These are phyloP conservation scores for Scheffersomyces amazonensis DNA, from an alignment of 805 yeast species.

Conservation along the genomic window DNA sequence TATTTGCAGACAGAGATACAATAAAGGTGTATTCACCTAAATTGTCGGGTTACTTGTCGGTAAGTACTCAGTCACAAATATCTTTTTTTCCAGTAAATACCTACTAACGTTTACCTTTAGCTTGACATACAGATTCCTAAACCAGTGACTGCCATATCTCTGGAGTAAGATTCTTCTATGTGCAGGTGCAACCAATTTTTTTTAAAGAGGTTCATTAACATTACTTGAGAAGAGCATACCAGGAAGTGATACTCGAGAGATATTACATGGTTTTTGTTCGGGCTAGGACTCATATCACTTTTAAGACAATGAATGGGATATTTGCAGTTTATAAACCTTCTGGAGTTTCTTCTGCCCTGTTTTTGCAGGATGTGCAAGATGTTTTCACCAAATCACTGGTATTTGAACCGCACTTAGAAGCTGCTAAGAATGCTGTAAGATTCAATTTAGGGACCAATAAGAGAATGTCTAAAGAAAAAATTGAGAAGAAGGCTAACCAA, in stretches of 20 bases:
- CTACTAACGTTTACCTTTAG: constrained; percentile 17
- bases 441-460: constrained; percentile 35
- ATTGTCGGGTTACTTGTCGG: constrained; percentile 46
- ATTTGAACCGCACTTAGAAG: constrained; percentile 53
- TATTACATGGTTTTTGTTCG: no score
- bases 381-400: constrained; percentile 57
- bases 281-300: no score
- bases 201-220: no score
- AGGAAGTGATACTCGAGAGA: no score
- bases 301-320: constrained; percentile 77
- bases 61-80: background rate
- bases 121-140: constrained; percentile 54
- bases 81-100: background rate
- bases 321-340: constrained; percentile 90
- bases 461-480: constrained; percentile 43
- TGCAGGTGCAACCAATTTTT: background rate
- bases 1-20: constrained; percentile 13
- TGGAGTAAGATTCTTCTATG: no score
- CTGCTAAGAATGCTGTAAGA: constrained; percentile 46
- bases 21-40: constrained; percentile 49
- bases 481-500: constrained; percentile 49
- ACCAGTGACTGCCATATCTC: no score
- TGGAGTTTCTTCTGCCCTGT: constrained; percentile 77
- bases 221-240: no score
- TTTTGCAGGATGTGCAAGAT: constrained; percentile 63